phyloP scores from a whole-genome alignment of 768 basidiomycete species.

The Boletus rubescentipes region DNA sequence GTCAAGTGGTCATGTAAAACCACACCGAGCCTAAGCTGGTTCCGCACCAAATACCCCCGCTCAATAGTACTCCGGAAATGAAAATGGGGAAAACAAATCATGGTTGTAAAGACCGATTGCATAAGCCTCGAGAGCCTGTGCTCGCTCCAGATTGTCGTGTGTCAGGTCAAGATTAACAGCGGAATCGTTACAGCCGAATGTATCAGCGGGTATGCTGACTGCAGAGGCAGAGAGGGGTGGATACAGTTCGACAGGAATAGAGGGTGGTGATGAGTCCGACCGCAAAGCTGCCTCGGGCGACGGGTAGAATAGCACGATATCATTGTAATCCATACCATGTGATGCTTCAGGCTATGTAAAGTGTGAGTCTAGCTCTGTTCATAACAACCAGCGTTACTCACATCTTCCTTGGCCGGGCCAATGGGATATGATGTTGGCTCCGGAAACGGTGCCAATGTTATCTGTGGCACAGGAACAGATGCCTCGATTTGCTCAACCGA shows the following conservation, averaged over 20 bases:
- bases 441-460: not conserved
- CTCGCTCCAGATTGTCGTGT: constrained; percentile 24
- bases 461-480: not conserved
- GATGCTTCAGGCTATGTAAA: not conserved
- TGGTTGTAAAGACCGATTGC: constrained; percentile 28
- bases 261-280: not conserved
- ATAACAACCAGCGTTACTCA: constrained; percentile 1
- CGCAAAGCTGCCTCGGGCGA: not conserved
- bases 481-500: not conserved
- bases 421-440: not conserved
- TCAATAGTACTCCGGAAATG: constrained; percentile 20
- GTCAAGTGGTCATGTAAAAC: not conserved
- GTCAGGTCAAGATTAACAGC: constrained; percentile 1
- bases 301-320: not conserved
- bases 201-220: constrained; percentile 1
- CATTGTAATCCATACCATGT: not conserved
- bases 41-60: not conserved
- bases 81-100: constrained; percentile 23
- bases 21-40: not conserved
- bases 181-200: not conserved
- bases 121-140: constrained; percentile 31
- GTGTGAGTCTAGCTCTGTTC: not conserved
- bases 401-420: not conserved
- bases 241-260: not conserved
- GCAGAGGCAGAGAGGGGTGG: not conserved